Conservation (phyloP, 345 rosid genomes). For the Gossypium thurberi region DNA sequence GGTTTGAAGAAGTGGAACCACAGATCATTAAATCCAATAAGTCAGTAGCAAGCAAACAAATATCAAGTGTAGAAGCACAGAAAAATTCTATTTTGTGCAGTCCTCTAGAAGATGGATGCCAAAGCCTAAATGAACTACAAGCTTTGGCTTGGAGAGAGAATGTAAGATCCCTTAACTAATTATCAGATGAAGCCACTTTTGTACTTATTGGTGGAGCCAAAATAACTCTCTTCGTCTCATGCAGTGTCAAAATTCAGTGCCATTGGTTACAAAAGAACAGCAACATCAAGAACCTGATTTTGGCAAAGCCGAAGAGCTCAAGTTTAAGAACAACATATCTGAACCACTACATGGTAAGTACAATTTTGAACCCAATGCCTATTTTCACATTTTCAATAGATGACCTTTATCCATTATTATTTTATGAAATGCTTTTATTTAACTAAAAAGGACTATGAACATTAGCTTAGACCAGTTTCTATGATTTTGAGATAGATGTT, state of each 20-base stretch:
- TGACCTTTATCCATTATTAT: no score
- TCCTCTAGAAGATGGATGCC: slow-evolving; percentile 20
- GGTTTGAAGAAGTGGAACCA: slow-evolving; percentile 29
- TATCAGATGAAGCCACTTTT: slow-evolving; percentile 8
- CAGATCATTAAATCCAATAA: slow-evolving; percentile 18
- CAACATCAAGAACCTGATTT: slow-evolving; percentile 18
- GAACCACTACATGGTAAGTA: slow-evolving; percentile 23
- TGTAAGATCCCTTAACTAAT: slow-evolving; percentile 35
- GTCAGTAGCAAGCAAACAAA: slow-evolving; percentile 21
- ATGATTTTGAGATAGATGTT: not conserved
- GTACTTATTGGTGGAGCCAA: slow-evolving; percentile 5
- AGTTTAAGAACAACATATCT: slow-evolving; percentile 11
- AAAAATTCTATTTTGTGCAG: slow-evolving; percentile 24
- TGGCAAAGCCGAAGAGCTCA: slow-evolving; percentile 8
- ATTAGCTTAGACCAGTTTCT: no score
- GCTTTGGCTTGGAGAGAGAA: slow-evolving; percentile 25
- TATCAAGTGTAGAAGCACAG: slow-evolving; percentile 23
- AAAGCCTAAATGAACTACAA: slow-evolving; percentile 22
- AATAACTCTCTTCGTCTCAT: slow-evolving; percentile 2
- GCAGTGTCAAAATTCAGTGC: slow-evolving; percentile 28
- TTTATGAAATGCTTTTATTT: not conserved
- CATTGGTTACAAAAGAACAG: slow-evolving; percentile 25
- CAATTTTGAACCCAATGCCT: not conserved
- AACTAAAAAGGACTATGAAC: no score
- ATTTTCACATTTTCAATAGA: not conserved